Conservation (phyloP, 176 grass and related monocot species). For the Cenchrus fungigraminus region DNA sequence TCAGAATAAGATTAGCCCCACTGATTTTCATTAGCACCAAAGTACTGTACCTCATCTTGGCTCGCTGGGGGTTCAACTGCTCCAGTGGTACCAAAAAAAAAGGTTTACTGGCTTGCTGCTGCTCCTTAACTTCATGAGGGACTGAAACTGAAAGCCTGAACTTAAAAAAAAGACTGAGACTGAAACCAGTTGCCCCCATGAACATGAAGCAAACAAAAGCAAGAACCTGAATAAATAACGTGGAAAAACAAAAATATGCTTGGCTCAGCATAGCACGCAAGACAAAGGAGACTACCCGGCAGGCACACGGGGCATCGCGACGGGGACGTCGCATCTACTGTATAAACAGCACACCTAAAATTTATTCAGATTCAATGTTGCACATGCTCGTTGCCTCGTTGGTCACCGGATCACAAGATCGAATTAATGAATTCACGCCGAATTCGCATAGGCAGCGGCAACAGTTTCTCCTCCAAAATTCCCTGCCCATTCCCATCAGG, state of each 20-base stretch:
- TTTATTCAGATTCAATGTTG: not conserved
- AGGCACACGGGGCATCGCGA: not conserved
- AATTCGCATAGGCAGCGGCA: slow-evolving; percentile 4
- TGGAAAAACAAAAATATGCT: not conserved
- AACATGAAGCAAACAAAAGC: not conserved
- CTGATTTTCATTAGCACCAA: not conserved
- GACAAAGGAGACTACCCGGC: not conserved
- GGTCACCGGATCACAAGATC: not conserved
- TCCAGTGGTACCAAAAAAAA: not conserved
- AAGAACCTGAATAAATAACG: not conserved
- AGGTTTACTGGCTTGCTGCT: not conserved
- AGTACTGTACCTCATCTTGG: not conserved
- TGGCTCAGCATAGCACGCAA: slow-evolving; percentile 33
- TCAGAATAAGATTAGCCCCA: not conserved
- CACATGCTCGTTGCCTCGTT: not conserved
- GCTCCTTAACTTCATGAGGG: not conserved
- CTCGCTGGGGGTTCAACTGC: not conserved
- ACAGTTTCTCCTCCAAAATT: not conserved
- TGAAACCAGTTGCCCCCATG: not conserved
- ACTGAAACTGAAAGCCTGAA: not conserved
- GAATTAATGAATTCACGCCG: slow-evolving; percentile 7
- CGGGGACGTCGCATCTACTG: slow-evolving; percentile 1
- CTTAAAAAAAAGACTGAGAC: too few relatives aligned
- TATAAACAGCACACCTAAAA: not conserved
- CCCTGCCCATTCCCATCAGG: not conserved